Evolutionary conservation across 2,329 filamentous ascomycete species (phyloP), one percentile per base, ranked within the genome.

Genomic region (Fusarium phyllophilum): DNA sequence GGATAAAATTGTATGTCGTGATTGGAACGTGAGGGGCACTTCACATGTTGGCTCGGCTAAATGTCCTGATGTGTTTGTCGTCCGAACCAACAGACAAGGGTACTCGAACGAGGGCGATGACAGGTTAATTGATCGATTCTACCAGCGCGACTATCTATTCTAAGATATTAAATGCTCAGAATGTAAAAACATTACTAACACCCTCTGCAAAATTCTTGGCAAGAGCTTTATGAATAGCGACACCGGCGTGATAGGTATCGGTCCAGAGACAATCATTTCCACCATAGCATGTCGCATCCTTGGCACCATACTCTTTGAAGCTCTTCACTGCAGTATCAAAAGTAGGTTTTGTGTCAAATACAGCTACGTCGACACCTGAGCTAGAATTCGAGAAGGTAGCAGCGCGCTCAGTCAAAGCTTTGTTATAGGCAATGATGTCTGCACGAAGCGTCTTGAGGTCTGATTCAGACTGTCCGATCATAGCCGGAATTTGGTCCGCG

Each of bases 181-280:
- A 36, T 15, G 48, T 38, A 29, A 70, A 42, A 31, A 48, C 9
- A 11, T 57, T 41, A 12, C 51, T 39, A 34, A 62, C 20, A 15
- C 52, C 44, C 14, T 51, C 51, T 9, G 58, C 56, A 8, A 73
- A 62, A 11, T 67, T 61, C 45, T 62, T 42, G 7, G 70, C 63
- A 11, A 73, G 49, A 22, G 62, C 22, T 44, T 68, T 72, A n/a
- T 73, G 60, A 29, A 73, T 64, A 51, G 63, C 51, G 24, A 42
- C 45, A 17, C 68, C 64, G 0, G 70, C 60, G n/a, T 73, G 68
- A 26, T 72, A 73, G 4, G 55, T 63, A 26, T 73, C 70, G 22
- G 57, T 62, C 63, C 70, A 73, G 10, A 72, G 59, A 15, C 63
- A 72, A 11, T 62, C 64, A 12, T 22, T 68, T 14, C 46, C 58